phyloP scores from a whole-genome alignment of 2,329 filamentous ascomycete genomes.

The Ceratocystis cacaofunesta region DNA sequence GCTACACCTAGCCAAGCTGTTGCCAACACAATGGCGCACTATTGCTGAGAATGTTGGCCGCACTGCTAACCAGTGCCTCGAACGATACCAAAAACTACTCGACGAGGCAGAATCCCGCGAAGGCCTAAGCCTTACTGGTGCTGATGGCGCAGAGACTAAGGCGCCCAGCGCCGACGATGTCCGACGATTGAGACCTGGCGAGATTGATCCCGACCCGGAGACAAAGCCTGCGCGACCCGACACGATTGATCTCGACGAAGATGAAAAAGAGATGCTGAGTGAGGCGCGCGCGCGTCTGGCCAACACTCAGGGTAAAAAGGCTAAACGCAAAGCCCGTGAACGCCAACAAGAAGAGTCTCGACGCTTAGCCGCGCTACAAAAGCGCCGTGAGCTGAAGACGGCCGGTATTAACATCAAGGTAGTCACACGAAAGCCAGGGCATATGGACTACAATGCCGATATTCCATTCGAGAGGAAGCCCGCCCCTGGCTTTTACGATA shows the following conservation, averaged over 20 bases:
- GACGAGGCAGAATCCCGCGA: conserved; percentile 92
- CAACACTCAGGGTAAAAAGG: conserved; percentile 98
- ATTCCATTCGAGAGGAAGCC: conserved; percentile 94
- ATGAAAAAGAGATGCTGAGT: conserved; percentile 98
- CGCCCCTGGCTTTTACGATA: conserved; percentile 83
- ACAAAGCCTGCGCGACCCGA: conserved; percentile 90
- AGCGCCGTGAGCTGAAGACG: conserved; percentile 89
- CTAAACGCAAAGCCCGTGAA: conserved; percentile 92
- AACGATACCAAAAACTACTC: conserved; percentile 89
- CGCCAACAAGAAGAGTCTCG: conserved; percentile 90
- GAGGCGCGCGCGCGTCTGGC: conserved; percentile 91
- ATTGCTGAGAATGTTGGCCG: conserved; percentile 93
- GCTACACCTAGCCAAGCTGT: conserved; percentile 88
- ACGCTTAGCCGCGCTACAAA: conserved; percentile 78
- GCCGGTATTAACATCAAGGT: conserved; percentile 98
- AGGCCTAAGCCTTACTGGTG: conserved; percentile 68
- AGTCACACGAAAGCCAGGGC: conserved; percentile 74
- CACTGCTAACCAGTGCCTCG: conserved; percentile 91
- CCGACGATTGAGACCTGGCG: conserved; percentile 71
- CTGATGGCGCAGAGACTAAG: conserved; percentile 69
- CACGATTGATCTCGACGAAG: conserved; percentile 94
- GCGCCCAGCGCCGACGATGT: conserved; percentile 90
- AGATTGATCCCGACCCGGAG: conserved; percentile 94
- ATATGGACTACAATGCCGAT: conserved; percentile 99
- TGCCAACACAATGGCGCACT: conserved; percentile 98